A percentile compares a stretch with the other conserved stretches of the same genome.
Conservation (phyloP, 495 filamentous ascomycete genomes). For the Neurospora hispaniola region DNA sequence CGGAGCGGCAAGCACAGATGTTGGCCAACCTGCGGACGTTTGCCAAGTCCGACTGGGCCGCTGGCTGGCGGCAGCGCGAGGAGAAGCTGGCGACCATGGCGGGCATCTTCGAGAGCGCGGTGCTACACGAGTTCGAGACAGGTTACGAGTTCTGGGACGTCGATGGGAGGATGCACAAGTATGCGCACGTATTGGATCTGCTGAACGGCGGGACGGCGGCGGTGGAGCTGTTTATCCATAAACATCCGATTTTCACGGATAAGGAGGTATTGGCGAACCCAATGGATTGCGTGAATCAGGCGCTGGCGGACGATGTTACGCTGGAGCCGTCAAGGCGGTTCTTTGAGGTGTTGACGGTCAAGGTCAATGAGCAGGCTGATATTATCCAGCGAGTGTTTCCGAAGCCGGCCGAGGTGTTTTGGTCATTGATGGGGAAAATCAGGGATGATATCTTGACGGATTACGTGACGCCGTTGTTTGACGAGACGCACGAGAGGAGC, state of each 20-base stretch:
- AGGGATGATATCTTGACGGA: constrained; percentile 77
- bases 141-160: constrained; percentile 86
- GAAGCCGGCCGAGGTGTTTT: constrained; percentile 56
- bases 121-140: constrained; percentile 81
- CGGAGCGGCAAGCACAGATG: constrained; percentile 80
- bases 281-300: constrained; percentile 69
- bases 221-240: constrained; percentile 77
- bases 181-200: constrained; percentile 71
- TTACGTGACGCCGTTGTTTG: constrained; percentile 77
- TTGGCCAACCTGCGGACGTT: constrained; percentile 70
- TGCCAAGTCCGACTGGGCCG: constrained; percentile 64
- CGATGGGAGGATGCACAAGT: constrained; percentile 77
- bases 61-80: constrained; percentile 60
- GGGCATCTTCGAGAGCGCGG: constrained; percentile 81
- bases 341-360: constrained; percentile 59
- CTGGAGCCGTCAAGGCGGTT: constrained; percentile 71
- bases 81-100: constrained; percentile 63
- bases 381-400: constrained; percentile 85
- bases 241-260: constrained; percentile 69
- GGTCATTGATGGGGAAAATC: constrained; percentile 70
- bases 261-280: constrained; percentile 64
- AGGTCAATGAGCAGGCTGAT: constrained; percentile 74
- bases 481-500: constrained; percentile 72
- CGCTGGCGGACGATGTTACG: constrained; percentile 48
- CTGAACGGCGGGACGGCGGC: constrained; percentile 74